Base-by-base conservation (phyloP, 805 yeast species). In the Diddensiella caesifluorescens region DNA sequence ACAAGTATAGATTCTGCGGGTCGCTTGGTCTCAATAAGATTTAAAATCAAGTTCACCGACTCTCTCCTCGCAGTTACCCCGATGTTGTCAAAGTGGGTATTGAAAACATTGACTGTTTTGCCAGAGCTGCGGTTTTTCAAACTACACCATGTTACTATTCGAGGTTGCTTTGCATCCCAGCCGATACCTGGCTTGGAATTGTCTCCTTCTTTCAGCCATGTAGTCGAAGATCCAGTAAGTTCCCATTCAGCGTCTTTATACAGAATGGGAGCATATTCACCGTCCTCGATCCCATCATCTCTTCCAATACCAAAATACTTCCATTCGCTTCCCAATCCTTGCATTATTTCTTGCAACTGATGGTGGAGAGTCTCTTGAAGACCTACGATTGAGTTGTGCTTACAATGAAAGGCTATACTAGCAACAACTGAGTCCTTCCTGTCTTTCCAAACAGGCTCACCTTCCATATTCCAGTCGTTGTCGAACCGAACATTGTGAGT, bases 61-160 rank as follows among this genome's bases (percentile, higher is more conserved):
- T 70, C 67, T 20, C 55, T 49, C 45, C 79, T 58, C n/a, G 77
- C 73, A 1, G 50, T 60, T 18, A 57, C 64, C 6, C 78, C 75
- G 35, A 59, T 59, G 42, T 73, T 73, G 49, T 75, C 81, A 41
- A 71, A 60, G 52, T 76, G 81, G 3, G 79, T 65, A 47, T 72
- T 73, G 46, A 74, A 67, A 1, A 58, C 57, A 31, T 60, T 61
- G 22, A 61, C 39, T 18, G 45, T 34, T 19, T 53, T 35, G 1
- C 44, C 49, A 3, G 42, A 34, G 22, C 52, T 56, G 4, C 38
- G 38, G 34, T 57, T 55, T 42, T 53, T 46, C n/a, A 66, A 49
- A 13, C 53, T 53, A 4, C 54, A 63, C 48, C 62, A 50, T 2
- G 68, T 63, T 2, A 66, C 68, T 13, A 70, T 65, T 47, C 76